These are phyloP conservation scores for Aspergillus conjunctus DNA, from an alignment of 495 filamentous ascomycete species.

Conservation along the genomic window DNA sequence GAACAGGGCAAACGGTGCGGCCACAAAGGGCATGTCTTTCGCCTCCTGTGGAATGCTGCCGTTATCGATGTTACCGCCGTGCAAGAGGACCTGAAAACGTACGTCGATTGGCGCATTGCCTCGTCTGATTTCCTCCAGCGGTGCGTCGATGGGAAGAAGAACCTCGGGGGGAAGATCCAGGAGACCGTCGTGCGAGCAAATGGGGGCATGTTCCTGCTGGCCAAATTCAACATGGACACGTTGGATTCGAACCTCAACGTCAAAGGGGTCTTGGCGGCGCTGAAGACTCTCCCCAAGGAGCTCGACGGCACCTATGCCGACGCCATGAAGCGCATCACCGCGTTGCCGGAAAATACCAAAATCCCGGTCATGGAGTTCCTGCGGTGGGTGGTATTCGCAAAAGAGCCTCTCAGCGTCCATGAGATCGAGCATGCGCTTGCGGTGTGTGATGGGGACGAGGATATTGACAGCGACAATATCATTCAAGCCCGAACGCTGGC, in stretches of 20 bases:
- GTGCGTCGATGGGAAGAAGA: conserved; percentile 7
- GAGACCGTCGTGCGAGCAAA: conserved; percentile 8
- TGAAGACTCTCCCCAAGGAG: conserved; percentile 14
- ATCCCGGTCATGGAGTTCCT: conserved; percentile 14
- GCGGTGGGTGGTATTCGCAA: conserved; percentile 11
- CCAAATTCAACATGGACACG: conserved; percentile 20
- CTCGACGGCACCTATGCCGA: conserved; percentile 15
- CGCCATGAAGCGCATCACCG: conserved; percentile 12
- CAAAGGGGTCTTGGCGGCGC: conserved; percentile 5
- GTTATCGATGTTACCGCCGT: conserved; percentile 10
- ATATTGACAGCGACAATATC: conserved; percentile 16
- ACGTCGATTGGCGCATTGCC: conserved; percentile 12
- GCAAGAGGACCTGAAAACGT: conserved; percentile 9
- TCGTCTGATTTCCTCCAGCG: conserved; percentile 10
- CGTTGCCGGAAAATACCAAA: background rate
- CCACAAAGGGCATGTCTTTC: conserved; percentile 1
- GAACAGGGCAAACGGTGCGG: conserved; percentile 7
- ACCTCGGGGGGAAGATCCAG: conserved; percentile 6
- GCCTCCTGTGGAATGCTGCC: background rate
- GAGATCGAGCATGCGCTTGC: conserved; percentile 17
- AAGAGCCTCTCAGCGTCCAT: conserved; percentile 2
- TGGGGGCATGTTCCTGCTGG: conserved; percentile 16
- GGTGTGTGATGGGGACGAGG: background rate
- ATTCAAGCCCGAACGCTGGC: conserved; percentile 11
- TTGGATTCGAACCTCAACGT: conserved; percentile 13